Evolutionary conservation across 352 stramenopile species (phyloP).

Genomic region (Phytophthora fragariae): DNA sequence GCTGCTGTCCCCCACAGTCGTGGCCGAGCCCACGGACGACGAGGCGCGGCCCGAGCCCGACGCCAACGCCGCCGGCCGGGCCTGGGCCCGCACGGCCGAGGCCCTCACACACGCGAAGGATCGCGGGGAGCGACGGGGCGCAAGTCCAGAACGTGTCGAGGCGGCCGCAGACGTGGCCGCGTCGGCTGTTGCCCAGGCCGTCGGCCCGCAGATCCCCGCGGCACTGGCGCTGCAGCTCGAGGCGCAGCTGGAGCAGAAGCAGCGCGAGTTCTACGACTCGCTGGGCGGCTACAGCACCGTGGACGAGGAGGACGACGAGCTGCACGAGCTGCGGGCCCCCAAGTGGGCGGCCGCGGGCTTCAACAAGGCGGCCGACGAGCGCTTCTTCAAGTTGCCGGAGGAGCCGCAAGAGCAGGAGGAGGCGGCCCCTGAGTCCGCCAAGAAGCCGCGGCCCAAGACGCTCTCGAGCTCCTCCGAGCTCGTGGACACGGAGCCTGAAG

Average conservation of each 20-base stretch:
- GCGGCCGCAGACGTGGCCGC: slow-evolving; percentile 15
- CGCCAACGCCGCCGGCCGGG: slow-evolving; percentile 3
- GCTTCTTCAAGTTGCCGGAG: slow-evolving; percentile 20
- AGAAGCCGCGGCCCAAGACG: slow-evolving; percentile 30
- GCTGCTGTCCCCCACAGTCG: slow-evolving; percentile 27
- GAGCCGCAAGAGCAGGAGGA: neutral
- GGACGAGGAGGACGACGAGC: slow-evolving; percentile 53
- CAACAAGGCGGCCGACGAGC: slow-evolving; percentile 21
- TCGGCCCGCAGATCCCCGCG: slow-evolving; percentile 13
- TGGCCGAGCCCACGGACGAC: slow-evolving; percentile 29
- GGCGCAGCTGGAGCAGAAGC: slow-evolving; percentile 42
- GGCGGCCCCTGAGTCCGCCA: slow-evolving; percentile 2
- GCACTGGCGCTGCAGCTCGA: slow-evolving; percentile 34
- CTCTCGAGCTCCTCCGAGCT: slow-evolving; percentile 46
- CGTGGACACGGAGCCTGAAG: slow-evolving; percentile 53
- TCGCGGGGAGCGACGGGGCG: slow-evolving; percentile 19
- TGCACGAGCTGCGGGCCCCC: slow-evolving; percentile 34
- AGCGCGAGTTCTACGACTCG: slow-evolving; percentile 48
- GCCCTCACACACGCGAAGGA: slow-evolving; percentile 29
- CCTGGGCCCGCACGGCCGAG: slow-evolving; percentile 29
- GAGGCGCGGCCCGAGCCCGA: slow-evolving; percentile 25
- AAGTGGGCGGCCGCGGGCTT: slow-evolving; percentile 28
- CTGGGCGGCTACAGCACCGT: slow-evolving; percentile 53
- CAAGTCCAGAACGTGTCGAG: slow-evolving; percentile 37
- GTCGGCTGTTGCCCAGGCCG: slow-evolving; percentile 17